Conservation (phyloP, 202 grass and related monocot species). For the Eragrostis tef region DNA sequence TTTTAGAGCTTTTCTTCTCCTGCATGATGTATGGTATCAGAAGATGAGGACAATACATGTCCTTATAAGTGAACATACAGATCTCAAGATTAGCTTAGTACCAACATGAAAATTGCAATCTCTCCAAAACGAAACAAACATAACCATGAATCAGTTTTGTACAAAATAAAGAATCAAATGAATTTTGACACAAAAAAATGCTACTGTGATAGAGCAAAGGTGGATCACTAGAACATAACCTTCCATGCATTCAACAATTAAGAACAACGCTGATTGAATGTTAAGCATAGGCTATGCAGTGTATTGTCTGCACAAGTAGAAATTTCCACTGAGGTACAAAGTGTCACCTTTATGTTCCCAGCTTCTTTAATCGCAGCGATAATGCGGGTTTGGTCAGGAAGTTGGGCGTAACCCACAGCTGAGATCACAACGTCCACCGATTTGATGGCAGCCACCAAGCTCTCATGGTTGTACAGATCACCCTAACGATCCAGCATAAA, state of each 20-base stretch:
- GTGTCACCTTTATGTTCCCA: slow-evolving; percentile 65
- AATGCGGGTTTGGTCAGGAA: slow-evolving; percentile 67
- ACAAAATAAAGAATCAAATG: no score
- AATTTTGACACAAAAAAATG: no score
- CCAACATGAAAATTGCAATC: not conserved
- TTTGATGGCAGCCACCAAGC: slow-evolving; percentile 56
- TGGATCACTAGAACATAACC: not conserved
- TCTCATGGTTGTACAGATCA: slow-evolving; percentile 61
- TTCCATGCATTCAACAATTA: slow-evolving; percentile 5
- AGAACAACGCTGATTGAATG: not conserved
- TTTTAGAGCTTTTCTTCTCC: not conserved
- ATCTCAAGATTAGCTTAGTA: not conserved
- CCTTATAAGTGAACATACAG: not conserved
- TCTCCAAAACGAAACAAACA: not conserved
- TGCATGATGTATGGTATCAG: not conserved
- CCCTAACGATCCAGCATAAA: slow-evolving; percentile 48
- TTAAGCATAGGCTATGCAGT: not conserved
- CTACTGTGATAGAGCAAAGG: not conserved
- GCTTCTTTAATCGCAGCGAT: slow-evolving; percentile 68
- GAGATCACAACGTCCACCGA: slow-evolving; percentile 72
- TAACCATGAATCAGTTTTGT: no score
- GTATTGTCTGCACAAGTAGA: not conserved
- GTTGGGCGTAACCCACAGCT: slow-evolving; percentile 51
- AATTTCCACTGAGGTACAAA: slow-evolving; percentile 14
- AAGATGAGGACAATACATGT: not conserved